These are phyloP conservation scores for Colletotrichum tropicale DNA, from an alignment of 2,329 filamentous ascomycete genomes.

Conservation along the genomic window DNA sequence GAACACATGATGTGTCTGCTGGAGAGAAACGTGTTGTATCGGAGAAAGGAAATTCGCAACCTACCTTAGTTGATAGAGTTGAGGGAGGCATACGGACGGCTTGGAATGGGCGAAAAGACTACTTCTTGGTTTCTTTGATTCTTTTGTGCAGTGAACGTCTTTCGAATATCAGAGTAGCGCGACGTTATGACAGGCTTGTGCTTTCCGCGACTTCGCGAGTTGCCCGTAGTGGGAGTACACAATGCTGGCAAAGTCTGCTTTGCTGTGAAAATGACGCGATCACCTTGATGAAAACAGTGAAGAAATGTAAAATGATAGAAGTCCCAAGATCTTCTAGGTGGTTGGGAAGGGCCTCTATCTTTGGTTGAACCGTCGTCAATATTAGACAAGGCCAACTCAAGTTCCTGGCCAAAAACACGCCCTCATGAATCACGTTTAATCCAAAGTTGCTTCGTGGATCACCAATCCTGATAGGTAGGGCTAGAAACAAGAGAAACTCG, in stretches of 20 bases:
- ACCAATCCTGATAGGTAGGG: neutral
- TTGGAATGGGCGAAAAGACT: neutral
- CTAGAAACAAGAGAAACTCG: neutral
- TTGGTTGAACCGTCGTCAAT: neutral
- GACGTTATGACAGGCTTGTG: neutral
- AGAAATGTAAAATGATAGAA: accelerated
- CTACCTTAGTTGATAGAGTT: neutral
- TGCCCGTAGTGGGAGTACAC: neutral
- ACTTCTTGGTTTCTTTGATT: neutral
- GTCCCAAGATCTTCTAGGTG: neutral
- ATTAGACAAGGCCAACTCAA: neutral
- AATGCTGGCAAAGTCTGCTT: neutral
- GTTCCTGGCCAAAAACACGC: neutral
- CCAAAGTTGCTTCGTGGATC: neutral
- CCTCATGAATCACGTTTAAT: neutral
- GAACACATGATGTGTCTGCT: neutral
- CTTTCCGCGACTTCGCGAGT: neutral
- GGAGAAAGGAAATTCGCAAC: neutral
- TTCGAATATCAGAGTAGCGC: neutral
- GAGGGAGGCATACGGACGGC: neutral
- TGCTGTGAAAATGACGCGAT: neutral
- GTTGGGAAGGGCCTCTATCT: neutral
- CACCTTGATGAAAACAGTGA: neutral
- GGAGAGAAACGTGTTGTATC: neutral
- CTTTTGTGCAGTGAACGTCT: neutral